Evolutionary conservation across 768 basidiomycete genomes (phyloP).

Genomic region (Rhodotorula kratochvilovae): DNA sequence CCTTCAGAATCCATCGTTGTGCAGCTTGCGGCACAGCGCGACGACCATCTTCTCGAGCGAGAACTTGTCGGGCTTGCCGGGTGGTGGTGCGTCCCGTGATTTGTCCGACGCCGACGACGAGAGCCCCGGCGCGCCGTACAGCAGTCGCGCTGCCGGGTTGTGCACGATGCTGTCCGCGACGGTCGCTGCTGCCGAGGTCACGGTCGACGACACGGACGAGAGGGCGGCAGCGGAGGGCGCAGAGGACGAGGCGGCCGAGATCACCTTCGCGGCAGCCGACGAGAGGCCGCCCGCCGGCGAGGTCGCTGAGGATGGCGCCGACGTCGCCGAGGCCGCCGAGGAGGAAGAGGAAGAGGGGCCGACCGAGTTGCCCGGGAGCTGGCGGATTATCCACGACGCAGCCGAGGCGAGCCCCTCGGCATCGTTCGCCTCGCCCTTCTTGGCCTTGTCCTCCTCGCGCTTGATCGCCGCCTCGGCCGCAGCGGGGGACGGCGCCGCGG

Average conservation of each 20-base stretch:
- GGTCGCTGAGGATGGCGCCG: neutral
- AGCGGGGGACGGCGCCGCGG: neutral
- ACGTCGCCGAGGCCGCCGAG: neutral
- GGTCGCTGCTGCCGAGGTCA: conserved; percentile 1
- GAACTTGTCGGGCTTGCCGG: conserved; percentile 54
- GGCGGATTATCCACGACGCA: conserved; percentile 35
- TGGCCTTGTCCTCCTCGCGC: neutral
- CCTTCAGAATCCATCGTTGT: conserved; percentile 75
- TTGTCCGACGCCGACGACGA: conserved; percentile 10
- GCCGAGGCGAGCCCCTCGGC: conserved; percentile 27
- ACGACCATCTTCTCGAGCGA: conserved; percentile 87
- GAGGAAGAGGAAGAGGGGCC: neutral
- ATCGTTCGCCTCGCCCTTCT: neutral
- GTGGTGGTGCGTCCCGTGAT: neutral
- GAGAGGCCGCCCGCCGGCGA: too few relatives aligned
- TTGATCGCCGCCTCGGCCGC: neutral
- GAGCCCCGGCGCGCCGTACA: conserved; percentile 32
- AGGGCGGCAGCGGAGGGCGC: neutral
- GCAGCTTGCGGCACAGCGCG: conserved; percentile 79
- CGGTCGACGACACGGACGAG: conserved; percentile 13
- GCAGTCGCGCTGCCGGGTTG: conserved; percentile 16
- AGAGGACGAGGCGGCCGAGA: neutral
- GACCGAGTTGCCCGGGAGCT: conserved; percentile 8
- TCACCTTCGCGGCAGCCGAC: too few relatives aligned
- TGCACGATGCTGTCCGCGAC: conserved; percentile 17